Evolutionary conservation across 2,329 filamentous ascomycete species (phyloP).

Genomic region (Scedosporium minutisporum): DNA sequence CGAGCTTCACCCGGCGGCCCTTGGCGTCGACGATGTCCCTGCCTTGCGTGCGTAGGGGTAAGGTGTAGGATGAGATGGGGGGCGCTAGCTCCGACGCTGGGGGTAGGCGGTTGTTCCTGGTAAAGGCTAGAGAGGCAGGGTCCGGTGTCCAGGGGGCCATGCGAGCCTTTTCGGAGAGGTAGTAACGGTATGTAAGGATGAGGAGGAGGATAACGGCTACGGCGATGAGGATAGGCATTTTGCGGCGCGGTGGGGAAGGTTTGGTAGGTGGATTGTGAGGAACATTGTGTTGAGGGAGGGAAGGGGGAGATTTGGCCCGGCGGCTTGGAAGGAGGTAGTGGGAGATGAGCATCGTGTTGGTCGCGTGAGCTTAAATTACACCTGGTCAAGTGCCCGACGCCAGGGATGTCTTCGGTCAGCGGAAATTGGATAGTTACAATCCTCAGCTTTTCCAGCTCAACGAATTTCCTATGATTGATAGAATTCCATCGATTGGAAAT

Average conservation of each 20-base stretch:
- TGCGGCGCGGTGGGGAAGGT: neutral
- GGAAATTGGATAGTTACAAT: neutral
- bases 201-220: neutral
- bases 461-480: no score
- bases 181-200: neutral
- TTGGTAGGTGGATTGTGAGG: no score
- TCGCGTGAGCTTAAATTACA: neutral
- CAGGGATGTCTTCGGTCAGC: neutral
- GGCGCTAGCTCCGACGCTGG: slow-evolving; percentile 30
- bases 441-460: neutral
- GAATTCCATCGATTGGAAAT: no score
- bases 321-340: neutral
- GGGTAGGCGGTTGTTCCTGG: slow-evolving; percentile 32
- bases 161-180: slow-evolving; percentile 30
- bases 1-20: slow-evolving; percentile 49
- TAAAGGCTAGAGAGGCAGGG: slow-evolving; percentile 33
- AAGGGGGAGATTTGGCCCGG: neutral
- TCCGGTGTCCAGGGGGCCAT: slow-evolving; percentile 40
- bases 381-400: neutral
- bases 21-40: slow-evolving; percentile 50
- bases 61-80: slow-evolving; percentile 34
- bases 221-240: neutral
- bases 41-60: slow-evolving; percentile 51
- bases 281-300: neutral
- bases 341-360: neutral